Conservation (phyloP, 2,329 filamentous ascomycete genomes). For the Aspergillus sp. region DNA sequence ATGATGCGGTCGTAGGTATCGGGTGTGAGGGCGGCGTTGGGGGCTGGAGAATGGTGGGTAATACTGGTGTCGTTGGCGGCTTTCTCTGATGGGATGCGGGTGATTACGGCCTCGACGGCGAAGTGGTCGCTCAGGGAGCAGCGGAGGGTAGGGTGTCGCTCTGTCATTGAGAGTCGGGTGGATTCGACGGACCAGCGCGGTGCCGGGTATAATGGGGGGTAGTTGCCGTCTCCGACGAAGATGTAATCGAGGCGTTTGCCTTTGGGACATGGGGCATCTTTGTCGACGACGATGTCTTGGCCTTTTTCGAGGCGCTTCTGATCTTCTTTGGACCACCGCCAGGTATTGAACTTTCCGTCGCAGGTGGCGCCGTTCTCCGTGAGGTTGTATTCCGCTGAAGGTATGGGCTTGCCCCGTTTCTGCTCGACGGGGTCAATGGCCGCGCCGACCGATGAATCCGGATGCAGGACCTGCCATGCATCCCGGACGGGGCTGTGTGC, state of each 20-base stretch:
- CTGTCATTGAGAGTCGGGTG: slow-evolving; percentile 74
- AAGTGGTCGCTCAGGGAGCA: slow-evolving; percentile 96
- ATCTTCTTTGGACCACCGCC: slow-evolving; percentile 78
- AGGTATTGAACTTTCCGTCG: slow-evolving; percentile 84
- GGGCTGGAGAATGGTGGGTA: slow-evolving; percentile 19
- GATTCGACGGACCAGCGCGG: slow-evolving; percentile 69
- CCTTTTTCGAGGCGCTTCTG: slow-evolving; percentile 68
- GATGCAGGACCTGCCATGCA: slow-evolving; percentile 80
- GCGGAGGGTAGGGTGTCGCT: slow-evolving; percentile 74
- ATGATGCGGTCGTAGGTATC: slow-evolving; percentile 72
- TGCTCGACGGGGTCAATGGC: slow-evolving; percentile 68
- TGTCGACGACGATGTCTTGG: slow-evolving; percentile 64
- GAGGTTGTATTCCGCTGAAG: slow-evolving; percentile 77
- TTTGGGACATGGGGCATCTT: slow-evolving; percentile 65
- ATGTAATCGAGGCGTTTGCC: slow-evolving; percentile 96
- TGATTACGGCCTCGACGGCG: slow-evolving; percentile 78
- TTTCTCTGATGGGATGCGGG: slow-evolving; percentile 32
- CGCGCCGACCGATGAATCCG: slow-evolving; percentile 77
- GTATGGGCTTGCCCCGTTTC: slow-evolving; percentile 65
- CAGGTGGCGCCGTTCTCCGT: slow-evolving; percentile 82
- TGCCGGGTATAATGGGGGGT: slow-evolving; percentile 31
- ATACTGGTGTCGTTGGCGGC: background rate
- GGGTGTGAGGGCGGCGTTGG: slow-evolving; percentile 42
- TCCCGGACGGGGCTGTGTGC: slow-evolving; percentile 76
- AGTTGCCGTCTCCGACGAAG: slow-evolving; percentile 67